These are phyloP conservation scores for Sclerotinia minor DNA, from an alignment of 2,329 filamentous ascomycete species.

Conservation along the genomic window DNA sequence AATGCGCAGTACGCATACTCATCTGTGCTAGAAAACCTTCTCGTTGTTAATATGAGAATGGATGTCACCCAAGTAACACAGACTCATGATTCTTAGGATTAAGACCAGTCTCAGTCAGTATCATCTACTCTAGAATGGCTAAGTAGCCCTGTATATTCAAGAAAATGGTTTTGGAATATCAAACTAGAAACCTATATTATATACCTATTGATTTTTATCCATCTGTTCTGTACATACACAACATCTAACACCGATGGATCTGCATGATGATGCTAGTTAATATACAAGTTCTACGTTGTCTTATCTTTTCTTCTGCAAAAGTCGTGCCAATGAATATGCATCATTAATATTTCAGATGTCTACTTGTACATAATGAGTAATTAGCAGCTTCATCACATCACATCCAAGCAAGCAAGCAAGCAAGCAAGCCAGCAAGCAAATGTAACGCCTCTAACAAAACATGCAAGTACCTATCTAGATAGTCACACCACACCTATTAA, in stretches of 20 bases:
- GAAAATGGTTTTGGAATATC: not conserved
- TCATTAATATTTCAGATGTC: not conserved
- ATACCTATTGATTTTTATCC: not conserved
- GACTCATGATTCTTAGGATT: not conserved
- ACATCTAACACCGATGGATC: not conserved
- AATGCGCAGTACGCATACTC: not conserved
- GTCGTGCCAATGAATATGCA: not conserved
- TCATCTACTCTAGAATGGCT: not conserved
- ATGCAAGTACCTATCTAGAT: not conserved
- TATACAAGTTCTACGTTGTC: not conserved
- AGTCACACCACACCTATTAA: not conserved
- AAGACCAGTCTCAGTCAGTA: not conserved
- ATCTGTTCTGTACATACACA: slow-evolving; percentile 2
- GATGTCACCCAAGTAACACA: slow-evolving; percentile 13
- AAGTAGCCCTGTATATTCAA: not conserved
- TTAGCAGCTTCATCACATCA: not conserved
- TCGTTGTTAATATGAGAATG: slow-evolving; percentile 11
- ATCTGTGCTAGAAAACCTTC: not conserved
- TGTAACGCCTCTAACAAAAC: not conserved
- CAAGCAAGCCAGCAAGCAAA: not conserved
- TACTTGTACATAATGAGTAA: not conserved
- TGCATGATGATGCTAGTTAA: slow-evolving; percentile 7
- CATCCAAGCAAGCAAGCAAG: not conserved
- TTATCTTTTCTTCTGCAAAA: not conserved
- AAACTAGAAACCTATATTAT: slow-evolving; percentile 2